These are phyloP conservation scores for Candida sanyaensis DNA, from an alignment of 1,139 yeast genomes.

Conservation along the genomic window DNA sequence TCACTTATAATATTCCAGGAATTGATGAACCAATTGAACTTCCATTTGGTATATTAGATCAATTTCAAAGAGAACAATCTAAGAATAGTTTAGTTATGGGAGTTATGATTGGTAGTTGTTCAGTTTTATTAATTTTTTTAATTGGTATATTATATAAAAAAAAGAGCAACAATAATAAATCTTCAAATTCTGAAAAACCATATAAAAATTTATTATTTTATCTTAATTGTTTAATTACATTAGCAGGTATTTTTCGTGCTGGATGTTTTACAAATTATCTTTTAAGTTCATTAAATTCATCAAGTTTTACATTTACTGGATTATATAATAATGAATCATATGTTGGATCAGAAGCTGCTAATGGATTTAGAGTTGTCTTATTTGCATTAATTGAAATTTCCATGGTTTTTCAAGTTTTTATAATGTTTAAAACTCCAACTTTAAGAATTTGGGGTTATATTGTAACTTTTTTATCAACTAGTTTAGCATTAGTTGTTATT, in stretches of 20 bases:
- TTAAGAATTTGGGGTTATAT: conserved; percentile 37
- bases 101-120: conserved; percentile 30
- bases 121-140: conserved; percentile 22
- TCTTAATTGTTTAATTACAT: conserved; percentile 61
- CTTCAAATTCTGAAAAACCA: conserved; percentile 25
- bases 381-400: conserved; percentile 63
- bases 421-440: conserved; percentile 63
- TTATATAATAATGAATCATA: conserved; percentile 25
- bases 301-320: conserved; percentile 55
- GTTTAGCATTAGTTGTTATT: conserved; percentile 51
- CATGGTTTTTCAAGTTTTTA: conserved; percentile 66
- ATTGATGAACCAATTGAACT: conserved; percentile 7
- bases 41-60: conserved; percentile 9
- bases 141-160: conserved; percentile 34
- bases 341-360: conserved; percentile 54
- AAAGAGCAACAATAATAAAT: background rate
- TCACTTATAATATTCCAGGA: conserved; percentile 11
- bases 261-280: conserved; percentile 57
- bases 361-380: conserved; percentile 59
- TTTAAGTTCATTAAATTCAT: conserved; percentile 51
- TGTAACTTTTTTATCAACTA: conserved; percentile 40
- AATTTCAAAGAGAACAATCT: conserved; percentile 4
- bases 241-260: conserved; percentile 58
- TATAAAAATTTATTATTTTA: conserved; percentile 58
- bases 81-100: conserved; percentile 17